Evolutionary conservation across 331 rosid genomes (phyloP).

Genomic region (Erythrophleum ivorense): DNA sequence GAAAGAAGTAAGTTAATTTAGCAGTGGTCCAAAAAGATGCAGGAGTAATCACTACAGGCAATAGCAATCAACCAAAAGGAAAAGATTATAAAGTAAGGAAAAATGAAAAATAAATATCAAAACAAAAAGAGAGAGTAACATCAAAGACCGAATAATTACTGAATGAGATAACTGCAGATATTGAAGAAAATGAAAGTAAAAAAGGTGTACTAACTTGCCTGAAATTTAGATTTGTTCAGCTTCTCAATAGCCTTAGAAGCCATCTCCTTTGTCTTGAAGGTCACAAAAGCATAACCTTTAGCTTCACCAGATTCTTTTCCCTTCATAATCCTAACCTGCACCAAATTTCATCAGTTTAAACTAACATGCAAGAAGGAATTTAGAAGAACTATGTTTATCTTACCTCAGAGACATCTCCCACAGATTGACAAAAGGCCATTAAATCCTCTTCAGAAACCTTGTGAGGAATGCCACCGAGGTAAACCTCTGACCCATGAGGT

Average conservation of each 20-base stretch:
- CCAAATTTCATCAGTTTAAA: slow-evolving; percentile 28
- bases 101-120: neutral
- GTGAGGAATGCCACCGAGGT: slow-evolving; percentile 73
- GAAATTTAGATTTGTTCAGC: slow-evolving; percentile 60
- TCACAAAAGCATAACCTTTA: slow-evolving; percentile 73
- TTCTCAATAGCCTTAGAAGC: slow-evolving; percentile 74
- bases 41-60: slow-evolving; percentile 2
- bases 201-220: slow-evolving; percentile 46
- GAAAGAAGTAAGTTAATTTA: slow-evolving; percentile 24
- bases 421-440: slow-evolving; percentile 62
- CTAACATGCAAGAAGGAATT: slow-evolving; percentile 11
- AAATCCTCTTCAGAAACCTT: slow-evolving; percentile 65
- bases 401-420: slow-evolving; percentile 77
- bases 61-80: slow-evolving; percentile 17
- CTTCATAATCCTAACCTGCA: slow-evolving; percentile 74
- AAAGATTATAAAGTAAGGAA: neutral
- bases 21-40: slow-evolving; percentile 1
- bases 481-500: slow-evolving; percentile 77
- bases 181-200: slow-evolving; percentile 19
- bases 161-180: slow-evolving; percentile 18
- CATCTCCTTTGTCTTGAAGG: slow-evolving; percentile 70
- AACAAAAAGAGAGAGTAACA: neutral
- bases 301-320: slow-evolving; percentile 61
- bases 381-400: slow-evolving; percentile 27
- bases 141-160: slow-evolving; percentile 15